Conservation (phyloP, 208 protist species). For the Leishmania tarentolae region DNA sequence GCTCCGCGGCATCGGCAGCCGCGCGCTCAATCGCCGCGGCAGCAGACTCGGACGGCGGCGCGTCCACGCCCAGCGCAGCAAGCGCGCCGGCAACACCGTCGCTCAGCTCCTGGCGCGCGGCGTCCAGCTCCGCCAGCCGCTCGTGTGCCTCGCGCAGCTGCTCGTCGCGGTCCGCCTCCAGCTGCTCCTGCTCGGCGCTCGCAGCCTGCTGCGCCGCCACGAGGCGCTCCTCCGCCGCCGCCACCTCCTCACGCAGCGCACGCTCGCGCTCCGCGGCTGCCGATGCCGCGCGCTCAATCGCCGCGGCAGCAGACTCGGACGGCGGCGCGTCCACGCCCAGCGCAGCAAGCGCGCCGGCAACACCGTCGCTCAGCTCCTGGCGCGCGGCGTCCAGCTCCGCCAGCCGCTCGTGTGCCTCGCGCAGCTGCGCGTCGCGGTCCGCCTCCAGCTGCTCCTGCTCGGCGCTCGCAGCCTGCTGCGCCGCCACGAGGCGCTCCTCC, state of each 20-base stretch:
- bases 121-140: neutral
- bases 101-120: neutral
- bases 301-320: neutral
- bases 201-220: conserved; percentile 1
- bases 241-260: conserved; percentile 4
- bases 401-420: conserved; percentile 5
- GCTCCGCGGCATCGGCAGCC: conserved; percentile 16
- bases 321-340: neutral
- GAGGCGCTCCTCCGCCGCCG: conserved; percentile 3
- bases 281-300: conserved; percentile 4
- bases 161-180: neutral
- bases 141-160: neutral
- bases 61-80: conserved; percentile 13
- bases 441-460: conserved; percentile 12
- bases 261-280: conserved; percentile 25
- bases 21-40: conserved; percentile 8
- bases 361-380: conserved; percentile 8
- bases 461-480: neutral
- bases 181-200: conserved; percentile 7
- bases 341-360: conserved; percentile 10
- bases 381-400: conserved; percentile 9
- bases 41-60: neutral
- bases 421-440: conserved; percentile 1
- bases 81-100: neutral
- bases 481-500: neutral